phyloP scores from a whole-genome alignment of 768 basidiomycete species.

The Mycena galopus region DNA sequence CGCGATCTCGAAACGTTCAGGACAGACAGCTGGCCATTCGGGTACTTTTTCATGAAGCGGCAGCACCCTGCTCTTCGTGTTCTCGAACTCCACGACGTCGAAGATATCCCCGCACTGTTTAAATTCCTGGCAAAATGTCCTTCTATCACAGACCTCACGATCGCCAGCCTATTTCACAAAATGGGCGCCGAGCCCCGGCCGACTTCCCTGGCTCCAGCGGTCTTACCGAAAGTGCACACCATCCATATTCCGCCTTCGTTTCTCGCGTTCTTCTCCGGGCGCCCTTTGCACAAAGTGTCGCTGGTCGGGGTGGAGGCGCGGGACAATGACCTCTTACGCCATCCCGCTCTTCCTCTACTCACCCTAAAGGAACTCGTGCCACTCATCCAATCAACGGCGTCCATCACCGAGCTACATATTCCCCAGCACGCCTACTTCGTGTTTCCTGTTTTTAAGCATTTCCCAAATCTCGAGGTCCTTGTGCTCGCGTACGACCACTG shows the following conservation, averaged over 20 bases:
- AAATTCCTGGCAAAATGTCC: slow-evolving; percentile 22
- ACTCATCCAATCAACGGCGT: background rate
- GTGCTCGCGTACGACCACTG: slow-evolving; percentile 23
- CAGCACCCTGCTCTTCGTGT: slow-evolving; percentile 24
- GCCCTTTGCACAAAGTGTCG: slow-evolving; percentile 19
- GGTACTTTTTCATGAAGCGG: slow-evolving; percentile 22
- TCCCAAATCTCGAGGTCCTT: slow-evolving; percentile 17
- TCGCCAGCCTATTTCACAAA: slow-evolving; percentile 12
- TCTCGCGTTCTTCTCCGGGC: slow-evolving; percentile 13
- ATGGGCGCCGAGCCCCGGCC: background rate
- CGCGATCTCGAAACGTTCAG: slow-evolving; percentile 19
- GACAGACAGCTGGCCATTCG: slow-evolving; percentile 29
- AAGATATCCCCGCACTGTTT: slow-evolving; percentile 22
- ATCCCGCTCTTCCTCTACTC: slow-evolving; percentile 20
- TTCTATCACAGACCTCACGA: slow-evolving; percentile 27
- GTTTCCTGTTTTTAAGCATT: slow-evolving; percentile 18
- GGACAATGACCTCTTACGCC: background rate
- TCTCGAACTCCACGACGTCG: slow-evolving; percentile 29
- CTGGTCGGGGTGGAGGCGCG: slow-evolving; percentile 13
- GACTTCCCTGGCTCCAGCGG: background rate
- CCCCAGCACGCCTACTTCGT: slow-evolving; percentile 26
- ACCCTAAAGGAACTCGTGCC: background rate
- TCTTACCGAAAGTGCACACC: slow-evolving; percentile 2
- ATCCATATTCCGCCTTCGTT: slow-evolving; percentile 15
- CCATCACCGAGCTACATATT: slow-evolving; percentile 29